Evolutionary conservation across 495 filamentous ascomycete species (phyloP).

Genomic region (Opeltia flavorubescens): DNA sequence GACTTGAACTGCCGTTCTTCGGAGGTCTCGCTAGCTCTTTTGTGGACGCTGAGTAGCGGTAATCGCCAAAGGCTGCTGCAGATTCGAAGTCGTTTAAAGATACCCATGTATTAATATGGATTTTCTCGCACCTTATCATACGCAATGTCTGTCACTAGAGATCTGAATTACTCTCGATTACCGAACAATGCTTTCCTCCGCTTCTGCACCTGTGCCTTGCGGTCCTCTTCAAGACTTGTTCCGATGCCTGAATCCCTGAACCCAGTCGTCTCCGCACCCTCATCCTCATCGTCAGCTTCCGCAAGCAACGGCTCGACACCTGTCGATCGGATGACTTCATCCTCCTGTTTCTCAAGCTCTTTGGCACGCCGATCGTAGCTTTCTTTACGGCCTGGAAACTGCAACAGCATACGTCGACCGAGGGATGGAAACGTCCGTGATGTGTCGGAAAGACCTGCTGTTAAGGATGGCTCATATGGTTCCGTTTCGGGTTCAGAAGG

Average conservation of each 20-base stretch:
- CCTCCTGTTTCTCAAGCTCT: constrained; percentile 11
- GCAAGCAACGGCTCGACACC: constrained; percentile 10
- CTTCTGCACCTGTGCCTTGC: constrained; percentile 6
- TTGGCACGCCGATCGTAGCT: constrained; percentile 1
- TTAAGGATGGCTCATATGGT: constrained; percentile 8
- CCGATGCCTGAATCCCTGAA: constrained; percentile 19
- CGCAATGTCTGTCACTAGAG: too few relatives aligned
- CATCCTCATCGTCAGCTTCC: constrained; percentile 16
- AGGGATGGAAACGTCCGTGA: constrained; percentile 43
- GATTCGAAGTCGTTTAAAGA: not conserved
- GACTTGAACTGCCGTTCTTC: constrained; percentile 84
- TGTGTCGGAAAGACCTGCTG: constrained; percentile 29
- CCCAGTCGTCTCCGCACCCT: constrained; percentile 1
- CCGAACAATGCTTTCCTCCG: constrained; percentile 11
- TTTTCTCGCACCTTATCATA: too few relatives aligned
- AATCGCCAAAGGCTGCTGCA: not conserved
- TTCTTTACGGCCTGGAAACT: constrained; percentile 5
- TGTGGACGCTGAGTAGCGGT: constrained; percentile 68
- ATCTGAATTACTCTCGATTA: not conserved
- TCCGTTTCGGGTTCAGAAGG: constrained; percentile 20
- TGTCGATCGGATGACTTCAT: constrained; percentile 3
- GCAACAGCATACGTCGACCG: constrained; percentile 33
- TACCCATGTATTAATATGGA: not conserved
- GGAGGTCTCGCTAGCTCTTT: constrained; percentile 75
- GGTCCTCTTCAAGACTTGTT: constrained; percentile 17